Conservation (phyloP, 768 basidiomycete species). For the Mycena amicta region DNA sequence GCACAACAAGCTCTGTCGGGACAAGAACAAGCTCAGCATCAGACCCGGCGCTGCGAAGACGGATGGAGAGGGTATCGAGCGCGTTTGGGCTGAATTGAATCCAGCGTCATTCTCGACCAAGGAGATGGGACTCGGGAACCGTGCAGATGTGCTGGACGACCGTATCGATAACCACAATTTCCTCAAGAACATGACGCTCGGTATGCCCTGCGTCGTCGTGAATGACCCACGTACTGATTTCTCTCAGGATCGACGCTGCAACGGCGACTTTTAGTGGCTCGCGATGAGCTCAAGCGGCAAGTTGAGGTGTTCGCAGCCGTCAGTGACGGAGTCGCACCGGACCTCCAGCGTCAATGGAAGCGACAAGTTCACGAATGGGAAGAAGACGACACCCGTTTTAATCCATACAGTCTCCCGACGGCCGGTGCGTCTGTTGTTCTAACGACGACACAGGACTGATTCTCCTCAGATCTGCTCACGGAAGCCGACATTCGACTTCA, state of each 20-base stretch:
- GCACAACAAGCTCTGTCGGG: slow-evolving; percentile 10
- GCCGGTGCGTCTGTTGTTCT: neutral
- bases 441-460: no score
- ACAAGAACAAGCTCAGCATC: slow-evolving; percentile 10
- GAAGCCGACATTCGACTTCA: slow-evolving; percentile 1
- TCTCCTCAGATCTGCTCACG: neutral
- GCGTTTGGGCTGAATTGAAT: slow-evolving; percentile 31
- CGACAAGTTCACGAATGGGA: slow-evolving; percentile 1
- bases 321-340: neutral
- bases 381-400: neutral
- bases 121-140: slow-evolving; percentile 30
- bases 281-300: slow-evolving; percentile 9
- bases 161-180: slow-evolving; percentile 23
- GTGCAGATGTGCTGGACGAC: slow-evolving; percentile 30
- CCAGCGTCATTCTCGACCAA: slow-evolving; percentile 23
- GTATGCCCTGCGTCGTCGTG: neutral
- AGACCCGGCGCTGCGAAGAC: slow-evolving; percentile 10
- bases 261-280: neutral
- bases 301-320: slow-evolving; percentile 1
- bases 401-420: neutral
- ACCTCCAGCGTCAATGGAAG: slow-evolving; percentile 1
- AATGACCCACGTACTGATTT: neutral
- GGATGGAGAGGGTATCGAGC: slow-evolving; percentile 3
- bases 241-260: neutral
- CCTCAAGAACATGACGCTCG: slow-evolving; percentile 10